These are phyloP conservation scores for Boeremia lycopersici DNA, from an alignment of 2,329 filamentous ascomycete species.

Conservation along the genomic window DNA sequence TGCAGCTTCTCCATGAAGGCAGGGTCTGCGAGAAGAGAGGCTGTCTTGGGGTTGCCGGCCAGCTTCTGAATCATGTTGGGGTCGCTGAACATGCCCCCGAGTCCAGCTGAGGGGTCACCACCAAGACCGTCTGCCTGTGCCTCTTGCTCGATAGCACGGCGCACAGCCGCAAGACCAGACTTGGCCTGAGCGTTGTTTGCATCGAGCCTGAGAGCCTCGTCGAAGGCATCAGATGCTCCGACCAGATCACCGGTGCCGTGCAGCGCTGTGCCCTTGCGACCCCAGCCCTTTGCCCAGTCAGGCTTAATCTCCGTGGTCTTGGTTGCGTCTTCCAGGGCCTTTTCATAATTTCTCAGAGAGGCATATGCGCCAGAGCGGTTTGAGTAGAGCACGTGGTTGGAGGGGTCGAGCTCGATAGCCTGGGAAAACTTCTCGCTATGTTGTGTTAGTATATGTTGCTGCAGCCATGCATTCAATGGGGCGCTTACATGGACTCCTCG, in stretches of 20 bases:
- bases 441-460: conserved; percentile 21
- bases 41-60: conserved; percentile 92
- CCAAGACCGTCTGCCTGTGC: conserved; percentile 65
- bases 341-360: conserved; percentile 85
- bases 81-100: conserved; percentile 95
- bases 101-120: conserved; percentile 72
- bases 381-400: conserved; percentile 96
- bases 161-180: conserved; percentile 80
- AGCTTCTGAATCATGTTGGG: conserved; percentile 89
- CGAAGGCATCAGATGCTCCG: conserved; percentile 86
- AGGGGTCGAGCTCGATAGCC: conserved; percentile 84
- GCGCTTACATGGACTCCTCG: conserved; percentile 86
- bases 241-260: conserved; percentile 87
- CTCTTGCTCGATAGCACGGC: conserved; percentile 85
- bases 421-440: conserved; percentile 88
- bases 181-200: conserved; percentile 91
- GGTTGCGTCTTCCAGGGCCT: conserved; percentile 85
- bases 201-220: conserved; percentile 92
- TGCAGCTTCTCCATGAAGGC: conserved; percentile 91
- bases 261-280: conserved; percentile 86
- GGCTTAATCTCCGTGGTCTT: conserved; percentile 95
- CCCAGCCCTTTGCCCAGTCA: conserved; percentile 97
- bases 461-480: conserved; percentile 22
- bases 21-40: conserved; percentile 76
- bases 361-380: conserved; percentile 90